Evolutionary conservation across 2,329 filamentous ascomycete species (phyloP).

Genomic region (Calonectria naviculata): DNA sequence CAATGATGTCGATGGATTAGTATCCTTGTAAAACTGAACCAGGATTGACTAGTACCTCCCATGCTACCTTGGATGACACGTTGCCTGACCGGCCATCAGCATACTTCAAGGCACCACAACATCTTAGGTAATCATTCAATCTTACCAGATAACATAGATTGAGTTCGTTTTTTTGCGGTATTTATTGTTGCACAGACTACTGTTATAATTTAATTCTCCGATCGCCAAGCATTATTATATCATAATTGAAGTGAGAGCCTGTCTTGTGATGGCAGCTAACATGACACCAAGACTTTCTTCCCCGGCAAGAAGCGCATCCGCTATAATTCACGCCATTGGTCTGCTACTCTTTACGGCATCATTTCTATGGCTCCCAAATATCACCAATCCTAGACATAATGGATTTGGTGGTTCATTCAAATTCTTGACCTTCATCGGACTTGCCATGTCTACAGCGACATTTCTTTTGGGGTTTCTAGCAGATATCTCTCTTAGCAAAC

Average conservation of each 20-base stretch:
- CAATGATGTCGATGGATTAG: no score
- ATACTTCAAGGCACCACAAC: not conserved
- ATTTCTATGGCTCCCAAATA: not conserved
- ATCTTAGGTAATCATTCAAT: not conserved
- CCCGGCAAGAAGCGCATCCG: not conserved
- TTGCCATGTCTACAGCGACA: conserved; percentile 5
- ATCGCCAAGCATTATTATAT: not conserved
- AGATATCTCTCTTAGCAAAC: not conserved
- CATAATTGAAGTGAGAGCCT: not conserved
- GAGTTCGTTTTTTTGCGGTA: not conserved
- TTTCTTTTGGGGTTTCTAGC: conserved; percentile 1
- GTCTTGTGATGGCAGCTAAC: not conserved
- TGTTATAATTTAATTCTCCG: no score
- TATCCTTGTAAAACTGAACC: not conserved
- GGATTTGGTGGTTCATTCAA: conserved; percentile 13
- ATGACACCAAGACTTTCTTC: not conserved
- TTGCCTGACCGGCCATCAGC: not conserved
- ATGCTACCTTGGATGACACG: no score
- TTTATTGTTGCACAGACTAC: not conserved
- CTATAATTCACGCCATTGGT: not conserved
- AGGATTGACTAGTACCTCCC: not conserved
- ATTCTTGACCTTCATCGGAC: conserved; percentile 6
- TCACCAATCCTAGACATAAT: conserved; percentile 7
- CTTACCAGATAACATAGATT: not conserved
- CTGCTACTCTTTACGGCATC: not conserved